Evolutionary conservation across 257 asterid species (phyloP).

Genomic region (Rauvolfia tetraphylla): DNA sequence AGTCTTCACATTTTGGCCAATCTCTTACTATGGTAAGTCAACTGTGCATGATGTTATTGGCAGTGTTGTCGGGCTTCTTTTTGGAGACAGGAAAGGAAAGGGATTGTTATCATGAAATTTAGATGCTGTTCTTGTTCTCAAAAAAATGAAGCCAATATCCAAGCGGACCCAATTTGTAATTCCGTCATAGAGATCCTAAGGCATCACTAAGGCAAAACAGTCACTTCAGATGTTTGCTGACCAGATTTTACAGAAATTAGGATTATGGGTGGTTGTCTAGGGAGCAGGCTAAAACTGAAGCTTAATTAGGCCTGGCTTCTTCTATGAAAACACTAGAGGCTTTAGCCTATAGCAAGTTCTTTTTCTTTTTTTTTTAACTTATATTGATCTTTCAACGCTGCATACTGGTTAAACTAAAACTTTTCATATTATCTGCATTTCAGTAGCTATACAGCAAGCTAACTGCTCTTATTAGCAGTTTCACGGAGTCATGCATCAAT

Average conservation of each 20-base stretch:
- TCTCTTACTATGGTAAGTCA: slow-evolving; percentile 58
- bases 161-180: too few species aligned
- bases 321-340: neutral
- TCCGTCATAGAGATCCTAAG: neutral
- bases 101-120: neutral
- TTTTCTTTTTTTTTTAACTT: too few species aligned
- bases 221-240: neutral
- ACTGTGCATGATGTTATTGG: neutral
- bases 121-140: neutral
- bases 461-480: neutral
- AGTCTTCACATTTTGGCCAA: slow-evolving; percentile 58
- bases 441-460: neutral
- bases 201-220: neutral
- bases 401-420: neutral
- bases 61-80: neutral
- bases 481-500: neutral
- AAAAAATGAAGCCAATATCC: neutral
- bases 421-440: neutral
- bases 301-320: neutral
- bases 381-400: neutral
- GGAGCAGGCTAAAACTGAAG: neutral
- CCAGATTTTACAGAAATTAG: neutral
- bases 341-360: neutral
- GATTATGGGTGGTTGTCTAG: neutral
- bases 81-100: neutral